phyloP scores from a whole-genome alignment of 495 filamentous ascomycete genomes.

The Xylaria acuta region DNA sequence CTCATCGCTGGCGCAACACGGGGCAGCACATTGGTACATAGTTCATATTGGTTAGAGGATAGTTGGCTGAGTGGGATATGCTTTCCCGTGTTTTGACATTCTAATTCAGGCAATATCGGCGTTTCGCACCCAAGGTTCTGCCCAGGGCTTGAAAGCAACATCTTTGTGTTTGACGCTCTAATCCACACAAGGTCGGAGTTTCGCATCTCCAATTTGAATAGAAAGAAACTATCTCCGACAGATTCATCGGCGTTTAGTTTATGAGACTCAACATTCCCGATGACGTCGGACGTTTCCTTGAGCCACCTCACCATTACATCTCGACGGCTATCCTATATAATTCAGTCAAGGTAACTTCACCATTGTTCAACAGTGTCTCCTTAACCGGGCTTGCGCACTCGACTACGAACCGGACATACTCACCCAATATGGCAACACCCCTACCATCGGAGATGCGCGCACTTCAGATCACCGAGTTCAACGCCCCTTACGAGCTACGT shows the following conservation, averaged over 20 bases:
- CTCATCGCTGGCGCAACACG: not conserved
- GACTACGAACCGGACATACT: not conserved
- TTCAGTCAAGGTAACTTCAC: not conserved
- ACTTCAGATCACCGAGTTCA: conserved; percentile 46
- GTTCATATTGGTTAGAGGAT: not conserved
- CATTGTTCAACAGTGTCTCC: not conserved
- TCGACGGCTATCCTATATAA: not conserved
- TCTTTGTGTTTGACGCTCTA: not conserved
- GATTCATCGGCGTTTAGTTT: conserved; percentile 2
- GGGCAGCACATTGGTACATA: not conserved
- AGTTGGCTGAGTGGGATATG: not conserved
- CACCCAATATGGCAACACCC: conserved; percentile 25
- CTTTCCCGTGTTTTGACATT: not conserved
- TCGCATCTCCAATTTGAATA: not conserved
- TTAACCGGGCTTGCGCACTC: not conserved
- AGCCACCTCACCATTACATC: not conserved
- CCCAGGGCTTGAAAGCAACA: not conserved
- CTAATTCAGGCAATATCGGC: not conserved
- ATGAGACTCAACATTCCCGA: not conserved
- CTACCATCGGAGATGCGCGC: conserved; percentile 35
- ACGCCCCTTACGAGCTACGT: conserved; percentile 57
- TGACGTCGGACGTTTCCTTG: not conserved
- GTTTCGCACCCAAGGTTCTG: not conserved
- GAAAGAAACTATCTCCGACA: not conserved
- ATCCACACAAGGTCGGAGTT: not conserved